A percentile compares a stretch with the other conserved stretches of the same genome.
Conservation (phyloP, 2,329 filamentous ascomycete species). For the Nectriaceae sp. region DNA sequence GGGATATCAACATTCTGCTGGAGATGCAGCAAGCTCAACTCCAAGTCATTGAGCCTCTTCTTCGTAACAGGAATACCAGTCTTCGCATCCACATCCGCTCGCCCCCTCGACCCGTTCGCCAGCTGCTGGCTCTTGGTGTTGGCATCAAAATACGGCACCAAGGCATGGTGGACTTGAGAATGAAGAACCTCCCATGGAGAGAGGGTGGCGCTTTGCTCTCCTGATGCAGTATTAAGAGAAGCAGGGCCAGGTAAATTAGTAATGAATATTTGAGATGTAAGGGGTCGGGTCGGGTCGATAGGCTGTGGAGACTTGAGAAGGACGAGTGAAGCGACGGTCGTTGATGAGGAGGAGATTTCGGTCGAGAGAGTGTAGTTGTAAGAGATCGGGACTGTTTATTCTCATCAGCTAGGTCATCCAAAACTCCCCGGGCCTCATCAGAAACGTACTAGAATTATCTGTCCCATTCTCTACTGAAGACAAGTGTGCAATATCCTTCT, state of each 20-base stretch:
- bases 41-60: constrained; percentile 93
- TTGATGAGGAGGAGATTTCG: constrained; percentile 77
- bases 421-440: background rate
- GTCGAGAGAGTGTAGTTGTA: constrained; percentile 80
- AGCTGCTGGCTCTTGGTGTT: constrained; percentile 82
- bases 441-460: constrained; percentile 45
- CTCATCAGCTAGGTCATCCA: constrained; percentile 11
- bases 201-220: constrained; percentile 70
- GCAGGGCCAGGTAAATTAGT: constrained; percentile 87
- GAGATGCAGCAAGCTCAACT: constrained; percentile 84
- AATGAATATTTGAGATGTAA: constrained; percentile 88
- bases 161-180: constrained; percentile 84
- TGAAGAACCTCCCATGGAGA: constrained; percentile 93
- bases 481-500: constrained; percentile 71
- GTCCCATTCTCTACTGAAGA: constrained; percentile 53
- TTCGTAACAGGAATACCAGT: constrained; percentile 96
- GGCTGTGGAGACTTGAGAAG: constrained; percentile 88
- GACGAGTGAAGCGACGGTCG: constrained; percentile 83
- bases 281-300: constrained; percentile 79
- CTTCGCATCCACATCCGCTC: constrained; percentile 85
- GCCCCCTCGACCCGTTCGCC: constrained; percentile 65
- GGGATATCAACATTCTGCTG: constrained; percentile 99
- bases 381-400: constrained; percentile 42
- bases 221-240: constrained; percentile 64
- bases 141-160: constrained; percentile 96